Base-by-base conservation (phyloP, 2,329 filamentous ascomycete genomes). In the Paecilomyces variotii region DNA sequence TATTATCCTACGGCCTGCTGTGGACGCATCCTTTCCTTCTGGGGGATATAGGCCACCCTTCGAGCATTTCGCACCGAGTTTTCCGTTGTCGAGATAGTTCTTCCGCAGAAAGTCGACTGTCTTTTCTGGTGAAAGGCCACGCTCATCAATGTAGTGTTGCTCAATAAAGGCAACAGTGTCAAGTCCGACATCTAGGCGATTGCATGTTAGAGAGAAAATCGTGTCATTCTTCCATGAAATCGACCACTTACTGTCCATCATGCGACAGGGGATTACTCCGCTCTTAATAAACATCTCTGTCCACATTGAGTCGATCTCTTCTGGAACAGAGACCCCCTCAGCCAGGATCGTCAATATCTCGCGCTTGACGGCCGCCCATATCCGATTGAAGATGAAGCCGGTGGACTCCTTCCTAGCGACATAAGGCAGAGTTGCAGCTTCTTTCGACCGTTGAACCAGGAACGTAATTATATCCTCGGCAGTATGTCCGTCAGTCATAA, bases 311-410 rank as follows among this genome's bases (percentile, higher is more conserved):
- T 84, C 82, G 27, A 84, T 77, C 55, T 82, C 77, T n/a, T 75
- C 68, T 0, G 82, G 79, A 0, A 70, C 72, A 0, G 76, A 74
- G 0, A 84, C 79, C 0, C 74, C 81, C 55, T 84, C 81, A 0
- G 77, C 72, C 2, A 84, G 61, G 9, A 84, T 80, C 0, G 67
- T 75, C 56, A 84, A 60, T 0, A 70, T 67, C 62, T 84, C 82
- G 1, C 82, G 73, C 66, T 84, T 84, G 14, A 84, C 73, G 0
- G 82, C 82, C 0, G 82, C 82, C 81, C 82, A 84, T 0, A 84
- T 66, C 0, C 82, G 77, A 57, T 84, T 84, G 63, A 82, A 81
- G 35, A 84, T 79, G 61, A 84, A 79, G 0, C 82, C 70, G 0
- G 80, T 82, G 0, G 80, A 82, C 61, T 83, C 77, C 54, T 76